Base-by-base conservation (phyloP, 352 stramenopile species). In the Paralagenidium karlingii region DNA sequence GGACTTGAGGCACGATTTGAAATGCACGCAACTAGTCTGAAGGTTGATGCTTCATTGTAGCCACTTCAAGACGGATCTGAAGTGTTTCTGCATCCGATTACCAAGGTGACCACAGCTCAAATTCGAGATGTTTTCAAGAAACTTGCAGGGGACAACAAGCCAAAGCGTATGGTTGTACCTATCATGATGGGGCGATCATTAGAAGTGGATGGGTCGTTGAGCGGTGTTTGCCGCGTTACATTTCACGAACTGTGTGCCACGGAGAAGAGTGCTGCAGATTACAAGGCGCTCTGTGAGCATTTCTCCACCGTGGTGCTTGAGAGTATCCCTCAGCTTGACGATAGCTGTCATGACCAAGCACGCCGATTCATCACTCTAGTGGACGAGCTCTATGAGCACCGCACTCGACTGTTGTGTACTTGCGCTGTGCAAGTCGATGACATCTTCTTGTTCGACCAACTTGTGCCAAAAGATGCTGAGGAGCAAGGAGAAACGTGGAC, bases 341-440 rank as follows among this genome's bases (percentile, higher is more conserved):
- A 97, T 99, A 98, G 46, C 93, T 98, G 13, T 33, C 15, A 13
- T 13, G 11, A 10, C 8, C 28, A 81, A 47, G 74, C 85, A 48
- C 78, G 94, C 37, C 82, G 95, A 40, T 98, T 99, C 55, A 98
- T 99, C 54, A 98, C 94, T 9, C 86, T 99, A 36, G 76, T 99
- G 45, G 95, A 99, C 65, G 95, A 96, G 60, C 80, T 98, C 61
- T 99, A 98, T 57, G 94, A 99, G 55, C 77, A 82, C 31, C 61
- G 58, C 25, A 78, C 69, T 10, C 47, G 61, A 1, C 48, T 90
- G 9, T 39, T 91, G 0, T 59, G 68, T 41, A 81, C 75, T 1
- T 65, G 70, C 5, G 57, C 58, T 30, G 69, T 48, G 18, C 32
- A 56, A 0, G 49, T 63, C 8, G 45, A 54, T 22, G 34, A 63